These are phyloP conservation scores for Rhytidiadelphus loreus DNA, from an alignment of 225 moss, liverwort and hornwort species.

Conservation along the genomic window DNA sequence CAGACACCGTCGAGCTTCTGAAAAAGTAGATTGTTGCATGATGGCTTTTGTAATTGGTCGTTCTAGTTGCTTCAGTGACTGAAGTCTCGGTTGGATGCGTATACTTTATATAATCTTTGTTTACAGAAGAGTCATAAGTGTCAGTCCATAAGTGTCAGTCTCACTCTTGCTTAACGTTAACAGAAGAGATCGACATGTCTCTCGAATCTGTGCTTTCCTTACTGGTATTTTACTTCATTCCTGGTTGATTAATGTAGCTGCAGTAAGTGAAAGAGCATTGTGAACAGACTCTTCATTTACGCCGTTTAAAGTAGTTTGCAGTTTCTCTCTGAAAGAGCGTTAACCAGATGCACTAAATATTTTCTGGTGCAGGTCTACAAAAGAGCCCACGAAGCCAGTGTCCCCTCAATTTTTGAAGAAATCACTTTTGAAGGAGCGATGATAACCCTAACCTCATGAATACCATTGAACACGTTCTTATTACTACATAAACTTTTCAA, in stretches of 20 bases:
- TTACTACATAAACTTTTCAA: background rate
- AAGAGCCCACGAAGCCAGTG: slow-evolving; percentile 64
- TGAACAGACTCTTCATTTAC: background rate
- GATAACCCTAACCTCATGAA: background rate
- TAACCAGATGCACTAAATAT: background rate
- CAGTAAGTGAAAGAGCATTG: background rate
- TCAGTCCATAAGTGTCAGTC: background rate
- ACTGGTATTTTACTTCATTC: background rate
- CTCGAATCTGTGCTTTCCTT: background rate
- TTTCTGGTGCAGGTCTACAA: slow-evolving; percentile 45
- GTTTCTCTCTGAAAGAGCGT: background rate
- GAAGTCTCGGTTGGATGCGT: background rate
- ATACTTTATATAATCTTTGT: background rate
- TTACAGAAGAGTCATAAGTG: background rate
- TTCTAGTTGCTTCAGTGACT: background rate
- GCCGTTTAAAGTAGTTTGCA: background rate
- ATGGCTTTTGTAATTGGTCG: background rate
- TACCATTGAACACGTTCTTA: background rate
- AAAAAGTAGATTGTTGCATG: background rate
- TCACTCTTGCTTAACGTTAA: background rate
- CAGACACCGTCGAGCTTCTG: background rate
- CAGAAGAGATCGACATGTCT: background rate
- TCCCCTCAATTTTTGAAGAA: slow-evolving; percentile 50
- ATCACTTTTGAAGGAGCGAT: slow-evolving; percentile 7
- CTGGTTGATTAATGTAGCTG: background rate